Base-by-base conservation (phyloP, 1,139 yeast species). In the Geotrichum phurueaensis region DNA sequence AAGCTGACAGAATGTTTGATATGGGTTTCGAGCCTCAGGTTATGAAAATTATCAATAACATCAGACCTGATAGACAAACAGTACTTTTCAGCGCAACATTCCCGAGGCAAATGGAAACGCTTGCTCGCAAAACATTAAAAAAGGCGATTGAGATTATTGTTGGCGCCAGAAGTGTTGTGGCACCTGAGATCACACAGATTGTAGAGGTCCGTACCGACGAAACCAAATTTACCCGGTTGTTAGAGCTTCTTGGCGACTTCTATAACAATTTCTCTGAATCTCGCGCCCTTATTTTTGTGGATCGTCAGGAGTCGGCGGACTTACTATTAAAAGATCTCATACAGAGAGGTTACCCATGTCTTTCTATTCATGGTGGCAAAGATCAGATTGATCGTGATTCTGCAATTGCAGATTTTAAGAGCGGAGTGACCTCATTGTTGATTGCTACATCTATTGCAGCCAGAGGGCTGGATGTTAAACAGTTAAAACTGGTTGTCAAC, bases 1-100 rank as follows among this genome's bases (percentile, higher is more conserved):
- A 95, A 71, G 98, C 99, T 0, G 99, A 95, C 73, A 77, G 99
- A 67, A 86, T 94, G 89, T 92, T 92, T 76, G 99, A 94, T 73
- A 79, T 94, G 83, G 99, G 99, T 1, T 95, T 95, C 75, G 99
- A 91, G 69, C 99, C 99, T 0, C 99, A 95, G 71, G 92, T 95
- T 2, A 85, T 83, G 68, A 89, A 90, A 69, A 87, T 95, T 33
- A 79, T 91, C 69, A 79, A 83, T 36, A 88, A 88, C 53, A 81
- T 90, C 1, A 79, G 98, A 58, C 96, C 96, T 0, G 97, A 92
- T 70, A 78, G 87, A 60, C 99, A 94, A 70, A 89, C 96, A n/a
- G 95, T 92, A 5, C 73, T 95, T 47, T 94, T 94, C 71, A 89
- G 97, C 12, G 99, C 99, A 0, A 95, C 99, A 0, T 91, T 94